These are phyloP conservation scores for Fusarium sp. DNA, from an alignment of 2,329 filamentous ascomycete genomes.

Conservation along the genomic window DNA sequence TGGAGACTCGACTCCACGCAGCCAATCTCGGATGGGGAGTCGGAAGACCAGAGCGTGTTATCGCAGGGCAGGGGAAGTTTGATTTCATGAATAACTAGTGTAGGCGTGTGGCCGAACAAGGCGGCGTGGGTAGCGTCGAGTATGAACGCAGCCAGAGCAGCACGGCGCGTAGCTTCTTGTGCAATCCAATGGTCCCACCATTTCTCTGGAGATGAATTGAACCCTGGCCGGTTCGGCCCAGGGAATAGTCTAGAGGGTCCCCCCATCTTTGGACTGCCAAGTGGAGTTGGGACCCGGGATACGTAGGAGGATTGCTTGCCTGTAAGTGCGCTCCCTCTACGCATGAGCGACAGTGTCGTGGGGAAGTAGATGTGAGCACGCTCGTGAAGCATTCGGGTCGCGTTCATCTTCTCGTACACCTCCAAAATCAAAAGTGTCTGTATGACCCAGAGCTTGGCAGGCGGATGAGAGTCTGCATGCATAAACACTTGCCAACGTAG, in stretches of 20 bases:
- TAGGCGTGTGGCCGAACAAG: slow-evolving; percentile 44
- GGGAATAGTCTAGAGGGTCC: slow-evolving; percentile 19
- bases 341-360: slow-evolving; percentile 43
- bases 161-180: slow-evolving; percentile 43
- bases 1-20: slow-evolving; percentile 45
- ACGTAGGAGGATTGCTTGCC: slow-evolving; percentile 43
- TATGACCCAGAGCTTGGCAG: slow-evolving; percentile 44
- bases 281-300: slow-evolving; percentile 39
- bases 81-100: slow-evolving; percentile 44
- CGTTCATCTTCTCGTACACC: slow-evolving; percentile 44
- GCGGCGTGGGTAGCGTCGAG: slow-evolving; percentile 44
- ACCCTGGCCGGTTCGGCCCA: slow-evolving; percentile 21
- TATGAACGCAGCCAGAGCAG: slow-evolving; percentile 43
- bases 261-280: slow-evolving; percentile 37
- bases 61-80: slow-evolving; percentile 44
- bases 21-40: slow-evolving; percentile 44
- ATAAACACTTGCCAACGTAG: slow-evolving; percentile 44
- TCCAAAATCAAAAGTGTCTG: slow-evolving; percentile 42
- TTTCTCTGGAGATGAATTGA: slow-evolving; percentile 40
- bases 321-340: slow-evolving; percentile 42
- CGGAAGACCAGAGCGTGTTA: slow-evolving; percentile 44
- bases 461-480: slow-evolving; percentile 44
- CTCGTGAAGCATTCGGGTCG: slow-evolving; percentile 42
- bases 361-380: slow-evolving; percentile 46
- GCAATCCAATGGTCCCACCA: slow-evolving; percentile 47